These are phyloP conservation scores for Cocos nucifera DNA, from an alignment of 176 grass and related monocot species.

Conservation along the genomic window DNA sequence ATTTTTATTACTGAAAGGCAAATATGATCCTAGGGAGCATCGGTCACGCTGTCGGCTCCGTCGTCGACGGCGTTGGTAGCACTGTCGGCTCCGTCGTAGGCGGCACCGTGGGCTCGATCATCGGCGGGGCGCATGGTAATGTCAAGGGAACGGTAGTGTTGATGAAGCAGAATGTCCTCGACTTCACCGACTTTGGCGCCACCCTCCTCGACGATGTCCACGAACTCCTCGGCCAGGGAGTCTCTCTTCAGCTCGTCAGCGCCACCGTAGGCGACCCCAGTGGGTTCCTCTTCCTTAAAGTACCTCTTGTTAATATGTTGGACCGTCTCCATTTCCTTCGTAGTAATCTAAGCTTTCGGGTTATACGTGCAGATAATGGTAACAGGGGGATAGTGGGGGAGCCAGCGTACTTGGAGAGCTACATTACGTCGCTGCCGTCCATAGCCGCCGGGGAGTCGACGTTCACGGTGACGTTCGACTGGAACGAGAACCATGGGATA, in stretches of 20 bases:
- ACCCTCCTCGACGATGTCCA: conserved; percentile 38
- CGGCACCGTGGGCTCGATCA: neutral
- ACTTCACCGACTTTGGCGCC: conserved; percentile 55
- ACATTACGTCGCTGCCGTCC: conserved; percentile 28
- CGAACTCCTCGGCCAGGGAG: conserved; percentile 40
- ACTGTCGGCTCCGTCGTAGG: neutral
- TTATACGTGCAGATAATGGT: conserved; percentile 27
- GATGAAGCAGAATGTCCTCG: conserved; percentile 58
- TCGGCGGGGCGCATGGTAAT: conserved; percentile 1
- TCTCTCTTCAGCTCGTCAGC: conserved; percentile 70
- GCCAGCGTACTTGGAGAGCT: conserved; percentile 45
- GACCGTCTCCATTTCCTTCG: no score
- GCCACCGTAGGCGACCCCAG: conserved; percentile 44
- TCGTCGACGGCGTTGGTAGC: neutral
- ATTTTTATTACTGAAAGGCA: no score
- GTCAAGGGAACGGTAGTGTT: conserved; percentile 47
- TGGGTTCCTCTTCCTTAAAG: neutral
- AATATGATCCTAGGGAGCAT: no score
- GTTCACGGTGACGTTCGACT: conserved; percentile 40
- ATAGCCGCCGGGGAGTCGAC: conserved; percentile 45
- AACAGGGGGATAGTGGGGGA: conserved; percentile 29
- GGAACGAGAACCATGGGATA: conserved; percentile 51
- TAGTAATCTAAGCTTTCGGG: no score
- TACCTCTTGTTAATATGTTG: no score
- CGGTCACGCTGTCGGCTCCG: no score